These are phyloP conservation scores for Escallonia herrerae DNA, from an alignment of 129 eudicot species.

Conservation along the genomic window DNA sequence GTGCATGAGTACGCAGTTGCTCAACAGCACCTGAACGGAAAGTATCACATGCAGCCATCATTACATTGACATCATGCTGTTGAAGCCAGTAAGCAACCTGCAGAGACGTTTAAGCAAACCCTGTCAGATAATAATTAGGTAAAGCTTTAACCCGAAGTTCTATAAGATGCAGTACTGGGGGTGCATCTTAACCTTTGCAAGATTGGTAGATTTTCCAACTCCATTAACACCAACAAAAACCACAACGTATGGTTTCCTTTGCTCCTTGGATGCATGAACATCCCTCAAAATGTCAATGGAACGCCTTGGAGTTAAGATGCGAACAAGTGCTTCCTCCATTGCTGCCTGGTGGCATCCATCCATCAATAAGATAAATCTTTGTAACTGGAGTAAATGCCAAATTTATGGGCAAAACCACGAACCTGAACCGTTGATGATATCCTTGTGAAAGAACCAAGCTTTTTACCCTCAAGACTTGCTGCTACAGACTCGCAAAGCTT, in stretches of 20 bases:
- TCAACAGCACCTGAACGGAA: conserved; percentile 98
- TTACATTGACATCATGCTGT: conserved; percentile 83
- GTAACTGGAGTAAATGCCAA: background rate
- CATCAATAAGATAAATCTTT: conserved; percentile 13
- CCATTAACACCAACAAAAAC: conserved; percentile 98
- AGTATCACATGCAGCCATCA: conserved; percentile 99
- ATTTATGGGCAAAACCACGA: background rate
- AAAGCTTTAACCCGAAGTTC: background rate
- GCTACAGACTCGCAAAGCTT: conserved; percentile 96
- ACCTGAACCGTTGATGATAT: conserved; percentile 95
- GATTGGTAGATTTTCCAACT: conserved; percentile 98
- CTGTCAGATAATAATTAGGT: conserved; percentile 3
- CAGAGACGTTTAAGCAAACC: conserved; percentile 7
- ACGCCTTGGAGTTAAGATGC: conserved; percentile 85
- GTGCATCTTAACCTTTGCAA: conserved; percentile 61
- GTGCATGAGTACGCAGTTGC: conserved; percentile 97
- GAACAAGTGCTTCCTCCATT: conserved; percentile 99
- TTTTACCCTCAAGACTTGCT: conserved; percentile 89
- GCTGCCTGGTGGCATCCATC: conserved; percentile 52
- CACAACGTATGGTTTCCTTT: conserved; percentile 88
- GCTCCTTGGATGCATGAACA: conserved; percentile 92
- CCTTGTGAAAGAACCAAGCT: conserved; percentile 90
- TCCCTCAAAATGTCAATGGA: conserved; percentile 95
- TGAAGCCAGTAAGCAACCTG: conserved; percentile 98
- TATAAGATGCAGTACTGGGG: background rate